Evolutionary conservation across 2,329 filamentous ascomycete species (phyloP).

Genomic region (Xylariales sp.): DNA sequence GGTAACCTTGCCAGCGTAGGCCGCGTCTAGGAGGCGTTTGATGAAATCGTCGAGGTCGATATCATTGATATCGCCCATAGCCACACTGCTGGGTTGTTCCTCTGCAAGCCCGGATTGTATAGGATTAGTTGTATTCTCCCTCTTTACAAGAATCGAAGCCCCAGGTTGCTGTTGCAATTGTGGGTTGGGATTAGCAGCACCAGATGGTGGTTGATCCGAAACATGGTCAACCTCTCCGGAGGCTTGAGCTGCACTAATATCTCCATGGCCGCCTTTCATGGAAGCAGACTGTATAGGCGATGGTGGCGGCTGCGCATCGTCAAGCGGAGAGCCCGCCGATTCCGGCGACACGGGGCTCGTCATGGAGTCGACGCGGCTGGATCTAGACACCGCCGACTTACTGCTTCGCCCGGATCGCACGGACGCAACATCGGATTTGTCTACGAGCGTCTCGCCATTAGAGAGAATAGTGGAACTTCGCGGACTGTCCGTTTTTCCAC

Average conservation of each 20-base stretch:
- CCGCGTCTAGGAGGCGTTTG: constrained; percentile 90
- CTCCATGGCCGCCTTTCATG: constrained; percentile 77
- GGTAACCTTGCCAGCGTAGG: constrained; percentile 95
- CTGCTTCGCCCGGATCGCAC: constrained; percentile 76
- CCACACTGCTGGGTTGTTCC: constrained; percentile 63
- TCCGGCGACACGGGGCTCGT: constrained; percentile 55
- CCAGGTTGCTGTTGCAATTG: constrained; percentile 75
- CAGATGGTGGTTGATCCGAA: constrained; percentile 86
- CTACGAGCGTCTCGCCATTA: constrained; percentile 66
- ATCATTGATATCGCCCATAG: constrained; percentile 90
- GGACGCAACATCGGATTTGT: constrained; percentile 81
- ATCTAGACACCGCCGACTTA: constrained; percentile 63
- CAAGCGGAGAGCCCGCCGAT: constrained; percentile 54
- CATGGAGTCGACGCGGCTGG: constrained; percentile 58
- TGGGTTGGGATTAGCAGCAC: constrained; percentile 67
- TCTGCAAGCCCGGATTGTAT: constrained; percentile 58
- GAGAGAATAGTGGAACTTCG: constrained; percentile 77
- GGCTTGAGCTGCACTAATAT: constrained; percentile 83
- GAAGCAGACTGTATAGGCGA: constrained; percentile 86
- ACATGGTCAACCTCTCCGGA: constrained; percentile 94
- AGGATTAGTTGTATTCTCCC: constrained; percentile 76
- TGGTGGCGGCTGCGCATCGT: constrained; percentile 73
- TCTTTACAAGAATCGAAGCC: constrained; percentile 89
- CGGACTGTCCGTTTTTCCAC: constrained; percentile 80
- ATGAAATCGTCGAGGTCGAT: constrained; percentile 98